phyloP scores from a whole-genome alignment of 257 asterid genomes.

The Cordia subcordata region DNA sequence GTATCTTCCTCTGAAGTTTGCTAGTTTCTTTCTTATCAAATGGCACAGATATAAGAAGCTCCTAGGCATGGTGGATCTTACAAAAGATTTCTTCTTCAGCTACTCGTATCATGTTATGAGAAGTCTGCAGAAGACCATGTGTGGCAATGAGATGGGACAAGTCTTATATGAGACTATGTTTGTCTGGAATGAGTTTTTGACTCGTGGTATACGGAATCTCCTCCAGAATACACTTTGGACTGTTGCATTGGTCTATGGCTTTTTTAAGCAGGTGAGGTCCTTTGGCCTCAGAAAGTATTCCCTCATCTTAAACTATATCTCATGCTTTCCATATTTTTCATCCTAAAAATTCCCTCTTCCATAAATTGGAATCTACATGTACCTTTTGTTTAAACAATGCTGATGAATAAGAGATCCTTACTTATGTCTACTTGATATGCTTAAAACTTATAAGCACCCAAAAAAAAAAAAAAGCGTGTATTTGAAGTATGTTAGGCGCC shows the following conservation, averaged over 20 bases:
- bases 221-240: slow-evolving; percentile 90
- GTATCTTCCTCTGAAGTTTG: neutral
- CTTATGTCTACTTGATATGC: too few species aligned
- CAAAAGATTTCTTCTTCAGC: slow-evolving; percentile 97
- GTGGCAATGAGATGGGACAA: slow-evolving; percentile 49
- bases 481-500: neutral
- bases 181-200: slow-evolving; percentile 95
- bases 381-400: too few species aligned
- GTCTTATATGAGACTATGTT: slow-evolving; percentile 85
- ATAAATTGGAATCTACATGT: too few species aligned
- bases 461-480: too few species aligned
- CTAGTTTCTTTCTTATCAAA: slow-evolving; percentile 16
- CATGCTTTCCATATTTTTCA: too few species aligned
- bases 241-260: slow-evolving; percentile 90
- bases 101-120: slow-evolving; percentile 95
- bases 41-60: slow-evolving; percentile 83
- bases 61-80: slow-evolving; percentile 88
- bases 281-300: neutral
- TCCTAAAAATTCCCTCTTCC: too few species aligned
- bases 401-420: too few species aligned
- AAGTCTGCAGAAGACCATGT: slow-evolving; percentile 84
- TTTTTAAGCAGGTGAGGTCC: slow-evolving; percentile 78
- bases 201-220: slow-evolving; percentile 77
- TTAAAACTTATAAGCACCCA: too few species aligned
- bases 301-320: neutral